Evolutionary conservation across 225 moss, liverwort and hornwort genomes (phyloP).

Genomic region (Marchantia polymorpha): DNA sequence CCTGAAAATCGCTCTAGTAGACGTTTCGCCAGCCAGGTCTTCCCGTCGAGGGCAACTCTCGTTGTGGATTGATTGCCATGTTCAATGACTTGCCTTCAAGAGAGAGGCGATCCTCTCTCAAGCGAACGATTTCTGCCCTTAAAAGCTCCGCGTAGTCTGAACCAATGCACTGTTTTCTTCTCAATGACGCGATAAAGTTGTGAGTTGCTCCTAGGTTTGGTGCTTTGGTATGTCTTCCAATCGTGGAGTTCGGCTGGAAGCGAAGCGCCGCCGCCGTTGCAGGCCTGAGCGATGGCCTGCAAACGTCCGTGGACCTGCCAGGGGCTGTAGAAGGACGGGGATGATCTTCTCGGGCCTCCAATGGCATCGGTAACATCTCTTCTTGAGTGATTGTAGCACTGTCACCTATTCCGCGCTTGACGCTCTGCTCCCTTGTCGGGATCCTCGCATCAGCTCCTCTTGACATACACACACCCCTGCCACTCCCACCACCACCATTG

Average conservation of each 20-base stretch:
- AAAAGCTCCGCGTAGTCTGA: constrained; percentile 44
- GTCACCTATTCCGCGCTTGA: constrained; percentile 14
- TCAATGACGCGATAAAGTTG: constrained; percentile 21
- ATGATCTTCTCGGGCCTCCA: constrained; percentile 8
- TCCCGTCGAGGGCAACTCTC: constrained; percentile 4
- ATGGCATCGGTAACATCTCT: neutral
- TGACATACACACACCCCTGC: constrained; percentile 15
- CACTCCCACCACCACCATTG: constrained; percentile 26
- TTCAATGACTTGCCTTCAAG: constrained; percentile 24
- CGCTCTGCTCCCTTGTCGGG: neutral
- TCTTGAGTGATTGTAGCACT: constrained; percentile 14
- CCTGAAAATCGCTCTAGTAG: neutral
- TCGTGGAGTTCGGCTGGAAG: constrained; percentile 7
- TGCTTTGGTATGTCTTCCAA: constrained; percentile 7
- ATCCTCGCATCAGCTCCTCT: neutral
- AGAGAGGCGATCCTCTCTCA: constrained; percentile 35
- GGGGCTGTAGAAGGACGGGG: constrained; percentile 17
- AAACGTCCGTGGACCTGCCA: constrained; percentile 9
- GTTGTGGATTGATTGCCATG: neutral
- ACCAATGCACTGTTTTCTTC: constrained; percentile 45
- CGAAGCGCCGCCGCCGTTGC: neutral
- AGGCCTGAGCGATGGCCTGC: constrained; percentile 20
- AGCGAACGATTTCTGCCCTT: constrained; percentile 36
- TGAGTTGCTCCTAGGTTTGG: constrained; percentile 2
- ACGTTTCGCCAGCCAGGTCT: constrained; percentile 17